Conservation (phyloP, 352 stramenopile species). For the Phytophthora meadii region DNA sequence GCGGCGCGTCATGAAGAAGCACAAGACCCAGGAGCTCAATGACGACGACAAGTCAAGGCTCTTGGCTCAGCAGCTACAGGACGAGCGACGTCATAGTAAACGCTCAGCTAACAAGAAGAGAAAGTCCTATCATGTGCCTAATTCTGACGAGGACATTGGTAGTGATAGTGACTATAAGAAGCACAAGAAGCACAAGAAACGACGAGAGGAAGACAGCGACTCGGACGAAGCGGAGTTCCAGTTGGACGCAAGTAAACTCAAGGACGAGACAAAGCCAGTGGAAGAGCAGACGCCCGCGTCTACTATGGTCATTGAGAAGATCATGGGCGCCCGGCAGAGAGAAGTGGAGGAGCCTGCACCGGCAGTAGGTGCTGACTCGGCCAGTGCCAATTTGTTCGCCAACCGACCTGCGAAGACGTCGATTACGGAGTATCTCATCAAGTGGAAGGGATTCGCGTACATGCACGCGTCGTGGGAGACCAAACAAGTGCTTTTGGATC, state of each 20-base stretch:
- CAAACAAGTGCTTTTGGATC: constrained; percentile 69
- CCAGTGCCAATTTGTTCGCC: constrained; percentile 49
- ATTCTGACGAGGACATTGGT: constrained; percentile 82
- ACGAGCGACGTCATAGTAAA: constrained; percentile 60
- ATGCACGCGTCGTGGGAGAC: constrained; percentile 90
- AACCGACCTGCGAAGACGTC: constrained; percentile 42
- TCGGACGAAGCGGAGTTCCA: constrained; percentile 58
- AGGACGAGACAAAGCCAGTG: constrained; percentile 21
- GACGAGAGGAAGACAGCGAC: constrained; percentile 36
- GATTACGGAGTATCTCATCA: constrained; percentile 88
- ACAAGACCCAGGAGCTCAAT: constrained; percentile 25
- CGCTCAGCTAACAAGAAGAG: constrained; percentile 71
- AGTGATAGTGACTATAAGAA: constrained; percentile 47
- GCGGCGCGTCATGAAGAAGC: constrained; percentile 36
- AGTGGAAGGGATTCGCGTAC: constrained; percentile 92
- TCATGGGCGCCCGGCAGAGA: constrained; percentile 78
- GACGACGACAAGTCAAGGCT: constrained; percentile 34
- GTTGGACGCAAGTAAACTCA: constrained; percentile 43
- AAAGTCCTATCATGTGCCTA: constrained; percentile 82
- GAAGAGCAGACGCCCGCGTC: constrained; percentile 17
- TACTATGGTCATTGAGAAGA: constrained; percentile 90
- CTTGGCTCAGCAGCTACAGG: constrained; percentile 29
- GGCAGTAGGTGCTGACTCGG: constrained; percentile 27
- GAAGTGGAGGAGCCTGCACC: constrained; percentile 42
- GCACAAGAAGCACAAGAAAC: constrained; percentile 36